These are phyloP conservation scores for Mycena indigotica DNA, from an alignment of 768 basidiomycete species.

Conservation along the genomic window DNA sequence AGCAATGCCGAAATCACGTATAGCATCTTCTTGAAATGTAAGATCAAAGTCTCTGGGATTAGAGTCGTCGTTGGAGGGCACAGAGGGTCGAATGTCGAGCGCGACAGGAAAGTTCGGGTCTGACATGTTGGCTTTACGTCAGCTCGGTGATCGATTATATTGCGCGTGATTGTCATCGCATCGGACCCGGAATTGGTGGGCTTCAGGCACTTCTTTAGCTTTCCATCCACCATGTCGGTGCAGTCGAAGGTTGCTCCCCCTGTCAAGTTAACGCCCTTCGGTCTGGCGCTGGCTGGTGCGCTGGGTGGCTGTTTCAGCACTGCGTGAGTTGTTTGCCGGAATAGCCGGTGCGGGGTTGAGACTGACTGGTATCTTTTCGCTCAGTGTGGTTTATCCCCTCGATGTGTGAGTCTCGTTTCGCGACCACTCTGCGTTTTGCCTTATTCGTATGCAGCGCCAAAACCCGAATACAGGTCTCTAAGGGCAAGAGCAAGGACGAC, in stretches of 20 bases:
- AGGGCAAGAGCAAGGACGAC: slow-evolving; percentile 55
- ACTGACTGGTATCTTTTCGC: background rate
- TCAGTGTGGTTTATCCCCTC: slow-evolving; percentile 91
- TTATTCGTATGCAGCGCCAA: slow-evolving; percentile 63
- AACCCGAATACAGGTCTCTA: slow-evolving; percentile 86
- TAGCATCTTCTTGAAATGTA: slow-evolving; percentile 54
- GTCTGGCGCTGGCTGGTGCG: slow-evolving; percentile 88
- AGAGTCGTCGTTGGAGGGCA: background rate
- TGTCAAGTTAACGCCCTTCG: slow-evolving; percentile 80
- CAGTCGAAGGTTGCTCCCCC: slow-evolving; percentile 51
- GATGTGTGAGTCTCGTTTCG: slow-evolving; percentile 69
- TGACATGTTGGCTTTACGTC: slow-evolving; percentile 4
- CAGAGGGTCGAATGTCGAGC: slow-evolving; percentile 38
- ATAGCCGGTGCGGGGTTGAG: slow-evolving; percentile 13
- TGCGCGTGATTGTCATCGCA: background rate
- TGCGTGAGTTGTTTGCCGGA: slow-evolving; percentile 63
- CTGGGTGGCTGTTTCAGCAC: slow-evolving; percentile 92
- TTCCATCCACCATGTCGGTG: slow-evolving; percentile 40
- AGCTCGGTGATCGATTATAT: background rate
- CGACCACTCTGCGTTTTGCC: slow-evolving; percentile 11
- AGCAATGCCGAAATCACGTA: slow-evolving; percentile 77
- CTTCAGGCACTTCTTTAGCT: slow-evolving; percentile 9
- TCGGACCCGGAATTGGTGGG: background rate
- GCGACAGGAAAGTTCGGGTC: slow-evolving; percentile 45
- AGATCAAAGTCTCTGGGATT: slow-evolving; percentile 7